A percentile compares a stretch with the other conserved stretches of the same genome.
Evolutionary conservation across 371 early-diverging fungal species (phyloP).

Genomic region (Phascolomyces articulosus): DNA sequence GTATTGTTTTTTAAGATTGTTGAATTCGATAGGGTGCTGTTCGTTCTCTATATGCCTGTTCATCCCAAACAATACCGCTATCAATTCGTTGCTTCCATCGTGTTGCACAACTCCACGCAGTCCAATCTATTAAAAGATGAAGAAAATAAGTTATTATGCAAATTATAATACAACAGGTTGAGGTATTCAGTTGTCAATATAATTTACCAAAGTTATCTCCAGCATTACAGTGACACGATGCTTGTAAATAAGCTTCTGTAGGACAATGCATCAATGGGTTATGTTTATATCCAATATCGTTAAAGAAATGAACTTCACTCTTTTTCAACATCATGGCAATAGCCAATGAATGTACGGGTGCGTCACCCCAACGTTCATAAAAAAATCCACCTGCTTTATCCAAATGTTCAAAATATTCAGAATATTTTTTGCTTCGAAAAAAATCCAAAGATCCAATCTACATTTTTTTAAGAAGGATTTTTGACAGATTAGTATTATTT

Average conservation of each 20-base stretch:
- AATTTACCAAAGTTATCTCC: conserved; percentile 53
- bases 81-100: conserved; percentile 26
- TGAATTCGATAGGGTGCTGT: conserved; percentile 29
- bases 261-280: conserved; percentile 73
- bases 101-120: conserved; percentile 42
- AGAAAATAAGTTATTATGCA: too few relatives aligned
- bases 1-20: neutral
- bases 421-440: conserved; percentile 73
- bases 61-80: conserved; percentile 32
- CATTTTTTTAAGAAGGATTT: too few relatives aligned
- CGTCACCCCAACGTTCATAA: conserved; percentile 80
- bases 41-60: conserved; percentile 25
- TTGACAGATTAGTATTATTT: neutral
- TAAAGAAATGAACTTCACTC: conserved; percentile 89
- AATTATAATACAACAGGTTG: too few relatives aligned
- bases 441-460: conserved; percentile 84
- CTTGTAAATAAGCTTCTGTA: conserved; percentile 47
- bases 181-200: neutral
- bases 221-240: conserved; percentile 58
- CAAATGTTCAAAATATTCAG: conserved; percentile 78
- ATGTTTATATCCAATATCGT: conserved; percentile 86
- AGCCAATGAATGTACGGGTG: conserved; percentile 78
- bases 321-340: conserved; percentile 80
- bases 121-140: conserved; percentile 29
- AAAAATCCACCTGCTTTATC: conserved; percentile 90